Base-by-base conservation (phyloP, 352 stramenopile genomes). In the Globisporangium middletonii region DNA sequence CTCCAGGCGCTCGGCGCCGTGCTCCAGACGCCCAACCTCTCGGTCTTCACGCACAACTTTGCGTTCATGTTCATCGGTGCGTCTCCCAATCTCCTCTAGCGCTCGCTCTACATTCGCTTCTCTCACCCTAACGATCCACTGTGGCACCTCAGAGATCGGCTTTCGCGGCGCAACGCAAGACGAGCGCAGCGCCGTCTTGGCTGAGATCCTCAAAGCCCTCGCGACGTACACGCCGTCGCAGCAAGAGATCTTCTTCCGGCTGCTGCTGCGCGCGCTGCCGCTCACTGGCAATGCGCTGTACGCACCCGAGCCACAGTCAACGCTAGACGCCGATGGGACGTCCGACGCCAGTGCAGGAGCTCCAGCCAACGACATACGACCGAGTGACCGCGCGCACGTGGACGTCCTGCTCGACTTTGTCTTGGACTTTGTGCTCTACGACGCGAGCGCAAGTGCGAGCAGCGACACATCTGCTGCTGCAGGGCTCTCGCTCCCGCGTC, bases 51-150 rank as follows among this genome's bases (percentile, higher is more conserved):
- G 26, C 72, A 75, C 59, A 90, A 85, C 55, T 73, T 94, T 62
- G 71, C 79, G 3, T 72, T 89, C 26, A 65, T 92, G 43, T 94
- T 94, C 53, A 76, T 94, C 28, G 81, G 80, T 90, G 41, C 38
- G 64, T 62, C 37, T 42, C 37, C 23, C 23, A 23, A 23, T 23
- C 23, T 23, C 23, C 23, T 23, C 23, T 23, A 23, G 23, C 23
- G 23, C 23, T 23, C 23, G 23, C 13, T 42, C 37, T 42, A 42
- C 37, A 42, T 42, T 9, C 37, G 8, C 13, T 15, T 13, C 8
- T 42, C 8, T 42, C 37, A 15, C 8, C 37, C 8, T 42, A 42
- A 15, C 37, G 8, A 42, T 9, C 37, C 37, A 42, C 37, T 42
- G 8, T 42, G 8, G 16, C 16, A 13, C 35, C 45, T 41, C 41